Percentiles rank a stretch among this genome's conserved stretches.
phyloP scores from a whole-genome alignment of 2,329 filamentous ascomycete species.

The Diplodia sapinea region DNA sequence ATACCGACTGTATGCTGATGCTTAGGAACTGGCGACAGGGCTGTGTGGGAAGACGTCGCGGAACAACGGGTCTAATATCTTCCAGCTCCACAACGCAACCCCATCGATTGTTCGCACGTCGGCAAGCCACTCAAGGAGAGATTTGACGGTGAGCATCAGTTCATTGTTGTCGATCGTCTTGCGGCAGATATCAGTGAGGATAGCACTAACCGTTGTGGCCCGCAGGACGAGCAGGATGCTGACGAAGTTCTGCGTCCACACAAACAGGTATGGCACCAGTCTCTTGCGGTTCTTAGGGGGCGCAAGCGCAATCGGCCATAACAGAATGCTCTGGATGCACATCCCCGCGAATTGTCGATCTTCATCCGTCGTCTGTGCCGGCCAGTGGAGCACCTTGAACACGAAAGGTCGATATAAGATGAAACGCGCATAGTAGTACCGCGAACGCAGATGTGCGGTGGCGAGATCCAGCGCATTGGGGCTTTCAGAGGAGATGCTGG shows the following conservation, averaged over 20 bases:
- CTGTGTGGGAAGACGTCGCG: conserved; percentile 25
- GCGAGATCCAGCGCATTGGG: conserved; percentile 13
- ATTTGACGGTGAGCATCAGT: conserved; percentile 56
- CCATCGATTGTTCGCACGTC: conserved; percentile 63
- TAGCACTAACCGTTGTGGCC: conserved; percentile 59
- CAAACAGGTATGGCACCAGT: conserved; percentile 64
- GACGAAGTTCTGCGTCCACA: conserved; percentile 68
- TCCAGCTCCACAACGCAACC: conserved; percentile 63
- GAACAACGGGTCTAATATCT: conserved; percentile 28
- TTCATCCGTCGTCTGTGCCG: conserved; percentile 59
- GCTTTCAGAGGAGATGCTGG: background rate
- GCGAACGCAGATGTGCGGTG: conserved; percentile 34
- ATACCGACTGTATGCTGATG: background rate
- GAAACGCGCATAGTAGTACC: conserved; percentile 36
- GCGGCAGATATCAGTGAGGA: conserved; percentile 57
- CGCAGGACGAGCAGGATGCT: conserved; percentile 64
- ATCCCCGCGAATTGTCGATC: conserved; percentile 62
- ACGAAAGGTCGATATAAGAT: conserved; percentile 35
- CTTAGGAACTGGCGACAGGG: background rate
- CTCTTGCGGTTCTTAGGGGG: conserved; percentile 64
- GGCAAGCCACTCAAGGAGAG: conserved; percentile 65
- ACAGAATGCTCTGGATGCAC: conserved; percentile 63
- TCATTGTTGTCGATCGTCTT: conserved; percentile 56
- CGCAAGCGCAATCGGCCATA: conserved; percentile 66
- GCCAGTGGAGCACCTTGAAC: conserved; percentile 50